Base-by-base conservation (phyloP, 805 yeast species). In the Yarrowia alimentaria region DNA sequence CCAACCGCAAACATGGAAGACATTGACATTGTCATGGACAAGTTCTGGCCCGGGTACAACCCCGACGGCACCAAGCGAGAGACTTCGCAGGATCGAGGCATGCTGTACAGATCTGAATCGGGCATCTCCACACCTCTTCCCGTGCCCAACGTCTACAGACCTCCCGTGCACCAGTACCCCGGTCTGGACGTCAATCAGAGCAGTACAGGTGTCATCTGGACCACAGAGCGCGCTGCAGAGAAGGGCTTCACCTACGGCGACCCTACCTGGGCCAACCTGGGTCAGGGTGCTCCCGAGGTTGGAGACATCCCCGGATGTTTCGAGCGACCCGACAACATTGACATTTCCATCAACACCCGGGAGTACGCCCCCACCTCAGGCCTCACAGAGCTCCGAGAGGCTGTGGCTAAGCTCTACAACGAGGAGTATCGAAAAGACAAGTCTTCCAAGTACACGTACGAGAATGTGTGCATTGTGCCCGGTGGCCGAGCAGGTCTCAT, bases 261-360 rank as follows among this genome's bases (percentile, higher is more conserved):
- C 49, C 62, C 45, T 14, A 59, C 58, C 17, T 78, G 83, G 83
- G 77, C 80, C 29, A 78, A 78, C 60, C 66, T 78, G 61, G 83
- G 83, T 33, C 83, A 78, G 61, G 83, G 83, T 40, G 79, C 80
- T 52, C 83, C 83, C 3, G 83, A 78, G 60, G 81, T 78, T 50
- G 82, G 82, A 17, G 79, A 75, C 40, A 67, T 78, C 35, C 78
- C 78, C 2, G 83, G 83, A 3, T 78, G 81, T 24, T 77, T 77
- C 61, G 68, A 70, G 49, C 67, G 81, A 61, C 83, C 83, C 3
- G 67, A 67, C 0, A 57, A 68, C 6, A 65, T 78, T 21, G 73
- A 75, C 0, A 66, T 78, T 12, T 69, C 77, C 10, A 74, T 74
- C 53, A 67, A 70, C 49, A 69, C 74, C 47, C 69, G 78, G 59